Evolutionary conservation across 345 rosid genomes (phyloP).

Genomic region (Populus nigra): DNA sequence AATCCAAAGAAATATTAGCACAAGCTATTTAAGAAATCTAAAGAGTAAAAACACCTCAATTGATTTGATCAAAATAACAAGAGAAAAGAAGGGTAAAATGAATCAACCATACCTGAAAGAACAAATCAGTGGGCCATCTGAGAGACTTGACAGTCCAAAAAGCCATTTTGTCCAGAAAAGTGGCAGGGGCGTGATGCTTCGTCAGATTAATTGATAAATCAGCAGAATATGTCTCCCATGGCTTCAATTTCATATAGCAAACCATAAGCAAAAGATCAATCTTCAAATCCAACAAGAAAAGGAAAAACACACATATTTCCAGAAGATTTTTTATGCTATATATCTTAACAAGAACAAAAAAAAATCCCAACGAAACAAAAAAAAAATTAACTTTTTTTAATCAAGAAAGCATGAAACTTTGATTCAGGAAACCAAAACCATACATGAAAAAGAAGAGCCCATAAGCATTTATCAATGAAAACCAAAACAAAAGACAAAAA

Average conservation of each 20-base stretch:
- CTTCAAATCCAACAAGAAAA: background rate
- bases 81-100: background rate
- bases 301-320: background rate
- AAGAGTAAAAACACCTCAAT: background rate
- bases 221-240: slow-evolving; percentile 67
- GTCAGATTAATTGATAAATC: slow-evolving; percentile 59
- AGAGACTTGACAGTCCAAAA: slow-evolving; percentile 61
- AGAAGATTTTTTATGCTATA: background rate
- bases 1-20: background rate
- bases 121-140: slow-evolving; percentile 67
- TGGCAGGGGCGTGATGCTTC: slow-evolving; percentile 66
- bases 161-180: slow-evolving; percentile 59
- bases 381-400: too few species aligned
- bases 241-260: slow-evolving; percentile 39
- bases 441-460: background rate
- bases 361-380: background rate
- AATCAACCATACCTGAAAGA: slow-evolving; percentile 52
- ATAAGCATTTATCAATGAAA: background rate
- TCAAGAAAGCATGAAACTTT: too few species aligned
- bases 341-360: background rate
- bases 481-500: background rate
- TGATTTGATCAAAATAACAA: background rate
- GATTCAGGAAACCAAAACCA: background rate
- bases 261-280: background rate
- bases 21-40: too few species aligned